Base-by-base conservation (phyloP, 2,329 filamentous ascomycete genomes). In the Camillea tinctor region DNA sequence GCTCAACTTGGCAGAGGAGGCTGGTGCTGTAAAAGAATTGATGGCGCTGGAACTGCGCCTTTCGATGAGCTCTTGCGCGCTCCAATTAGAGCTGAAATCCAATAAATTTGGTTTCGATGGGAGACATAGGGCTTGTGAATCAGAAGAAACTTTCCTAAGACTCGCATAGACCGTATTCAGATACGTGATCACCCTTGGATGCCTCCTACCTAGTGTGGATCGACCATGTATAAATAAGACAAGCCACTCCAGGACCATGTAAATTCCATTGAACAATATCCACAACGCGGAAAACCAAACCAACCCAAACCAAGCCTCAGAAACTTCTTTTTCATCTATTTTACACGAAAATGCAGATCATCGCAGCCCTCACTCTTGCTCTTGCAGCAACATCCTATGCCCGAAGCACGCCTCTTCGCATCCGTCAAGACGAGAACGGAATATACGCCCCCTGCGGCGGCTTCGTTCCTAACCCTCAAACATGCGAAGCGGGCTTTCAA, bases 381-480 rank as follows among this genome's bases (percentile, higher is more conserved):
- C 55, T 57, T 7, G 58, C 58, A 50, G 55, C 58, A 21, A 22
- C 22, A 23, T 40, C 52, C n/a, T 24, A 50, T 11, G 54, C 58
- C n/a, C 58, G 36, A 22, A 19, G 20, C 23, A 54, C 55, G 19
- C 55, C 58, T 19, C 9, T 54, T 36, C 50, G 50, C 24, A 21
- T 22, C 17, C 50, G 51, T 23, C 58, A 52, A 50, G 20, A 51
- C n/a, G 26, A 44, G 1, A 15, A 15, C 17, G 6, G 15, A 44
- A 44, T 15, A 15, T 62, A 62, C 50, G 22, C 23, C n/a, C 50
- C 23, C 26, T 62, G 60, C 44, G 60, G 60, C 17, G 60, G 54
- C 17, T 53, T 59, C 21, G 44, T 57, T 7, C 5, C 22, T 8
- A 21, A 59, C 54, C 55, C 60, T 4, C n/a, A 51, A n/a, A 48